Evolutionary conservation across 1,284 basidiomycete species (phyloP).

Genomic region (Malassezia globosa): DNA sequence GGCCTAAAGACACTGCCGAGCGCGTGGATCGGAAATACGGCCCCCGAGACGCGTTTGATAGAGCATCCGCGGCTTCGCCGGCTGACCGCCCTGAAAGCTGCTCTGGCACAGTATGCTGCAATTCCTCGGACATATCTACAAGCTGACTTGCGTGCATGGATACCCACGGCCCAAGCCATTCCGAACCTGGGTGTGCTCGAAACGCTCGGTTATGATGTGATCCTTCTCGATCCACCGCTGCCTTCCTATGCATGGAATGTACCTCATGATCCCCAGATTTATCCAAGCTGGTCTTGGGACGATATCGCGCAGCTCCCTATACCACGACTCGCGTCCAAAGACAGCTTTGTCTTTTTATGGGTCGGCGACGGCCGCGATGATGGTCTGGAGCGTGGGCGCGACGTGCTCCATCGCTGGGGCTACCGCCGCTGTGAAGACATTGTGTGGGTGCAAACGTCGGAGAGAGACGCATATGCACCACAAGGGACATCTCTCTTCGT

Average conservation of each 20-base stretch:
- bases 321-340: constrained; percentile 68
- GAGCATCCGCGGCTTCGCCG: constrained; percentile 54
- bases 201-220: constrained; percentile 75
- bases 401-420: constrained; percentile 84
- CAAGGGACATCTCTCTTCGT: constrained; percentile 16
- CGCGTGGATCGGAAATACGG: constrained; percentile 35
- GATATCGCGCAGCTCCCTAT: constrained; percentile 70
- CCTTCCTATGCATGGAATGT: constrained; percentile 40
- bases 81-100: constrained; percentile 31
- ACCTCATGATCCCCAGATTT: not conserved
- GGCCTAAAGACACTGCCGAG: constrained; percentile 28
- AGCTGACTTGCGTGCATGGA: constrained; percentile 26
- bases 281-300: constrained; percentile 61
- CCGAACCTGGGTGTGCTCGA: constrained; percentile 28
- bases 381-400: constrained; percentile 80
- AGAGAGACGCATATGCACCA: constrained; percentile 19
- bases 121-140: constrained; percentile 34
- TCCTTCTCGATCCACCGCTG: constrained; percentile 81
- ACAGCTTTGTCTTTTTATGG: constrained; percentile 83
- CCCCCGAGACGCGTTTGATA: constrained; percentile 64
- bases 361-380: constrained; percentile 81
- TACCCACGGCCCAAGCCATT: constrained; percentile 8
- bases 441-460: constrained; percentile 87
- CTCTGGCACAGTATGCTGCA: constrained; percentile 23
- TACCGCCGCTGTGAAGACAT: constrained; percentile 93